These are phyloP conservation scores for Camellia granthamiana DNA, from an alignment of 148 eudicot genomes.

Conservation along the genomic window DNA sequence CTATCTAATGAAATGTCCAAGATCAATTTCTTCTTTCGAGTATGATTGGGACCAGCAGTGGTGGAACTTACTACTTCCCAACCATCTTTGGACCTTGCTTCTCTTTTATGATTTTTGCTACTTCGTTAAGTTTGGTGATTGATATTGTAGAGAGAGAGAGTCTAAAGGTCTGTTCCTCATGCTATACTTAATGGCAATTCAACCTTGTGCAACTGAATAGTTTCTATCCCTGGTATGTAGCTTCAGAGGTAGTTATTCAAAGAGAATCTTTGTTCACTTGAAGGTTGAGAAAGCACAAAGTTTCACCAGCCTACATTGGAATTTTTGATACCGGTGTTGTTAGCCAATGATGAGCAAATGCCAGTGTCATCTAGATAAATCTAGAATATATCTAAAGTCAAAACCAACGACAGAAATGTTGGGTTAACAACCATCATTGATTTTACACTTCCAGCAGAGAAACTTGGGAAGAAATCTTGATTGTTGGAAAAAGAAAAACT, in stretches of 20 bases:
- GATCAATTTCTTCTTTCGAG: no score
- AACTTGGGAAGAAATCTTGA: neutral
- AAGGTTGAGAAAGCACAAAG: neutral
- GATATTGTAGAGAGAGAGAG: neutral
- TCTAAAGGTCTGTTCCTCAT: neutral
- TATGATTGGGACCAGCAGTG: no score
- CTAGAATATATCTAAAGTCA: neutral
- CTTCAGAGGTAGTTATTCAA: neutral
- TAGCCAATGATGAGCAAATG: neutral
- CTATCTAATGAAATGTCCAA: no score
- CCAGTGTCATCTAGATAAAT: neutral
- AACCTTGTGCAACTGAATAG: neutral
- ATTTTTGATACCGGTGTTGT: no score
- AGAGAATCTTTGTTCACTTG: neutral
- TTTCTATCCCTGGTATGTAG: neutral
- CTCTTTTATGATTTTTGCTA: no score
- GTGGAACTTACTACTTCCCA: no score
- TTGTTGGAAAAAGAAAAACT: neutral
- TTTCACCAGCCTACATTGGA: neutral
- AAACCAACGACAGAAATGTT: neutral
- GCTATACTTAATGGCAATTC: neutral
- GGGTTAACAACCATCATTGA: neutral
- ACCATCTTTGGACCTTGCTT: no score
- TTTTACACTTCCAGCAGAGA: neutral
- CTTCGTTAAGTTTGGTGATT: no score